Conservation (phyloP, 495 filamentous ascomycete genomes). For the Daldinia decipiens region DNA sequence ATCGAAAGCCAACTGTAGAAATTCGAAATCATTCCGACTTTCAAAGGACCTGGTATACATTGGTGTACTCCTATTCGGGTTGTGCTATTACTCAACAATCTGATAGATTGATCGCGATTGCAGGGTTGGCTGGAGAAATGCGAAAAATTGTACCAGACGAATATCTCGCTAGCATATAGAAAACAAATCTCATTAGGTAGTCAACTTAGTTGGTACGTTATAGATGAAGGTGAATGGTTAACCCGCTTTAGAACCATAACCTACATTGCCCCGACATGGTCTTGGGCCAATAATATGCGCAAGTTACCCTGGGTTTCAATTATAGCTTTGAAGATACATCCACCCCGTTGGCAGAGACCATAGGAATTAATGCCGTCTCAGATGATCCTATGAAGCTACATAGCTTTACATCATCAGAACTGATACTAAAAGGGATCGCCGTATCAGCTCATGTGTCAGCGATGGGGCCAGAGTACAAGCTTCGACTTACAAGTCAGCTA, state of each 20-base stretch:
- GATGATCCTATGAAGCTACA: neutral
- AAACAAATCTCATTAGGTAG: neutral
- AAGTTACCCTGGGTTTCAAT: neutral
- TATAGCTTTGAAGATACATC: no score
- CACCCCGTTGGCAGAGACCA: neutral
- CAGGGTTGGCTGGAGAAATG: slow-evolving; percentile 10
- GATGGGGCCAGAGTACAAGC: neutral
- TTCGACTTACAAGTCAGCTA: neutral
- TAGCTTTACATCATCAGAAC: neutral
- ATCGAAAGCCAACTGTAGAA: neutral
- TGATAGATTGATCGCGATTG: slow-evolving; percentile 21
- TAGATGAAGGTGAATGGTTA: no score
- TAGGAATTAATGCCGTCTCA: neutral
- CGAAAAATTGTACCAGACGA: neutral
- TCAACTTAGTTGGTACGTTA: slow-evolving; percentile 5
- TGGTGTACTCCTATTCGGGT: slow-evolving; percentile 11
- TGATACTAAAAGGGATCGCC: neutral
- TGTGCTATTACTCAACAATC: slow-evolving; percentile 8
- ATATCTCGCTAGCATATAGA: slow-evolving; percentile 21
- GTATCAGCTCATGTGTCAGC: neutral
- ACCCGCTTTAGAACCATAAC: neutral
- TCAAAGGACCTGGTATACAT: neutral
- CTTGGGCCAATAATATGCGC: slow-evolving; percentile 9
- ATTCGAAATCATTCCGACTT: neutral
- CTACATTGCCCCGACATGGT: slow-evolving; percentile 17